Base-by-base conservation (phyloP, 805 yeast species). In the Komagataella pseudopastoris region DNA sequence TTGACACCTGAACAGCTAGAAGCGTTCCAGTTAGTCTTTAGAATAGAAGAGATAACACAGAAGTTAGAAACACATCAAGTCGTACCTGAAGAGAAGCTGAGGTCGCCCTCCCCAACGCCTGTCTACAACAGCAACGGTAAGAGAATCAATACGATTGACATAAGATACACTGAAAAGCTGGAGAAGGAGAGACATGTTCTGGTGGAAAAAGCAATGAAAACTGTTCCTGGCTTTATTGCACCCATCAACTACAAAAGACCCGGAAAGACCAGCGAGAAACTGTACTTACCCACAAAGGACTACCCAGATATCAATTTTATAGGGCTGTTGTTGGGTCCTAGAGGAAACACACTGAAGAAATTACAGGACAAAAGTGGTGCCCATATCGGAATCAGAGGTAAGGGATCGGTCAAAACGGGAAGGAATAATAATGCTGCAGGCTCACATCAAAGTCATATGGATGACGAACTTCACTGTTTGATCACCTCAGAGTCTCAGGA, bases 341-440 rank as follows among this genome's bases (percentile, higher is more conserved):
- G 99, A 71, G 99, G 98, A 22, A 84, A 85, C 59, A 91, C 96
- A 0, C 68, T 91, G 58, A 78, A 86, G 54, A 78, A 80, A 58
- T 68, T 95, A 65, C 95, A 91, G 62, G 81, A 78, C 24, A 81
- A 84, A 49, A 83, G 95, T 45, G 96, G 96, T 1, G 96, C 98
- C 16, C 79, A 76, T 56, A 84, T 93, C 53, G 95, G 90, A 2
- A 86, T 93, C 49, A 74, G 99, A 58, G 99, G 99, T 23, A 82
- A 85, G 58, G 99, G 99, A 0, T 90, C 97, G 1, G 95, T 89
- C 17, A 91, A 91, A 61, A 96, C 88, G 61, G 98, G 98, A 36
- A 85, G 81, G 63, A 76, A 77, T 52, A 68, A 77, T 1, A 60
- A 71, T 10, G 74, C 71, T 44, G 62, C 73, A 14, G 71, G 76